Evolutionary conservation across 1,284 basidiomycete species (phyloP), one percentile per base, ranked within the genome.

Genomic region (Rhizopogon hawkerae): DNA sequence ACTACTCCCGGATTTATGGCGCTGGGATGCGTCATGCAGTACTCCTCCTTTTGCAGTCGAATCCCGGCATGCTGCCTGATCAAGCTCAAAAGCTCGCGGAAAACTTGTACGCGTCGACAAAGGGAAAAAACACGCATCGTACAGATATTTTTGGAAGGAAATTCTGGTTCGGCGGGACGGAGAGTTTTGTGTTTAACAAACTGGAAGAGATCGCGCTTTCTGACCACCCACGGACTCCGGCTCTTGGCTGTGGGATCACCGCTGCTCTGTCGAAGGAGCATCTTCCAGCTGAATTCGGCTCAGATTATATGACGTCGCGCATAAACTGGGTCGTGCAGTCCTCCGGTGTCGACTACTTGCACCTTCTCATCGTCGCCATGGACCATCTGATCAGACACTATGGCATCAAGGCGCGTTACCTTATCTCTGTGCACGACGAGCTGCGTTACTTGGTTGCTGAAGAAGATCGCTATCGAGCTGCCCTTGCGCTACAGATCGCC

Each of bases 321-420:
- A 95, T 98, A 71, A 99, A 99, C 64, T 98, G 96, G 96, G 96
- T 96, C 44, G 96, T 99, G 5, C 96, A 98, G 65, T 96, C 92
- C 5, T 97, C 92, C 0, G 96, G 95, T 16, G 95, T 98, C 37
- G 95, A 98, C 69, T 98, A 99, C 63, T 81, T 98, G 10, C 95
- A 98, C 62, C 81, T 99, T 42, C 81, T 98, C 51, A 92, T 98
- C 60, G 89, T 94, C 24, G 80, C 92, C 1, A 98, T 98, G 93
- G 84, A 95, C 54, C 79, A 97, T 67, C 79, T 98, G 16, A 83
- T 87, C 54, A 64, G 69, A 46, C 83, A 79, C 47, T 98, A 96
- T 70, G 72, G 79, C 58, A 97, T 98, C 65, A 62, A 87, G 5
- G 95, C 94, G 1, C 80, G 95, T 5, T 98, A 96, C 68, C 86